These are phyloP conservation scores for Zygotorulaspora danielsina DNA, from an alignment of 805 yeast species.

Conservation along the genomic window DNA sequence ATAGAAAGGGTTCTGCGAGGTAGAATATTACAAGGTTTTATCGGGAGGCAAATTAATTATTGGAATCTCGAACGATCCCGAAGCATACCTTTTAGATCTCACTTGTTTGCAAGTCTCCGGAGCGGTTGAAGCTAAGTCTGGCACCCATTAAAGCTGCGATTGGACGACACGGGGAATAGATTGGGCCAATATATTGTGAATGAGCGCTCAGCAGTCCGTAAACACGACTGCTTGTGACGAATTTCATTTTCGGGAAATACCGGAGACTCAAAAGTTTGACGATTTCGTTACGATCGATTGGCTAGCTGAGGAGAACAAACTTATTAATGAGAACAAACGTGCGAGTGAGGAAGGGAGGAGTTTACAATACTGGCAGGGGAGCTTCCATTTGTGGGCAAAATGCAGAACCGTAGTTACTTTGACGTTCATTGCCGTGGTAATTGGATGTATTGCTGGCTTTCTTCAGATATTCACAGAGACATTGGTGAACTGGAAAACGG, in stretches of 20 bases:
- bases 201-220: too few relatives aligned
- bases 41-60: too few relatives aligned
- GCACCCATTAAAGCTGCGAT: too few relatives aligned
- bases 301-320: constrained; percentile 53
- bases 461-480: constrained; percentile 81
- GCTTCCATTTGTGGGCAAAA: constrained; percentile 25
- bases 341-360: constrained; percentile 2
- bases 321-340: constrained; percentile 10
- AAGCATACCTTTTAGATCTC: too few relatives aligned
- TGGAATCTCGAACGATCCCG: too few relatives aligned
- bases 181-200: too few relatives aligned
- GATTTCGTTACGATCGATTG: constrained; percentile 67
- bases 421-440: constrained; percentile 65
- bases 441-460: constrained; percentile 81
- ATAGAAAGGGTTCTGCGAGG: too few relatives aligned
- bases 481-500: constrained; percentile 72
- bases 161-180: too few relatives aligned
- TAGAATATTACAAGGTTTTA: too few relatives aligned
- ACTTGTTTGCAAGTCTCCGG: too few relatives aligned
- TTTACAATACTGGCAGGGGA: constrained; percentile 14
- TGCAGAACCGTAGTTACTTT: constrained; percentile 60
- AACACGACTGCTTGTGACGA: too few relatives aligned
- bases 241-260: constrained; percentile 13
- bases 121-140: too few relatives aligned
- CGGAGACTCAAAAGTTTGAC: constrained; percentile 42